Conservation (phyloP, 192 early-diverging fungal genomes). For the Rhizoclosmatium globosum region DNA sequence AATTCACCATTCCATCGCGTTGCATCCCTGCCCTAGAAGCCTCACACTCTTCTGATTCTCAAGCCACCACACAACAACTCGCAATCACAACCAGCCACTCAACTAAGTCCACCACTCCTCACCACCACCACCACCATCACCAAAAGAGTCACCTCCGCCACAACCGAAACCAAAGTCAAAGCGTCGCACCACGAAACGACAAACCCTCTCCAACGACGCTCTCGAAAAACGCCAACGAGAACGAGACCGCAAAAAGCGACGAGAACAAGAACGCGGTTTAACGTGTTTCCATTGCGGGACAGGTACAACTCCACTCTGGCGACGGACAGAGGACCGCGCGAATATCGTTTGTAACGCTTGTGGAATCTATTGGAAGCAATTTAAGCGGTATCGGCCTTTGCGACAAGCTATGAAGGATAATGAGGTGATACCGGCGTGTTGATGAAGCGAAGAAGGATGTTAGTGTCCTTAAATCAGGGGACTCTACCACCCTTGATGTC, state of each 20-base stretch:
- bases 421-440: neutral
- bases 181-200: neutral
- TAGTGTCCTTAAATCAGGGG: no score
- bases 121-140: neutral
- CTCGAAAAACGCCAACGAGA: slow-evolving; percentile 33
- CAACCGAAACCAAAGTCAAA: slow-evolving; percentile 15
- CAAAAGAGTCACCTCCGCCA: neutral
- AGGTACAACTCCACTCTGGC: slow-evolving; percentile 78
- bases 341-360: slow-evolving; percentile 88
- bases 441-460: neutral
- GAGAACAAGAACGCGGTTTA: slow-evolving; percentile 51
- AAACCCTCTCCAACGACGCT: no score
- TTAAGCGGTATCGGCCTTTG: no score
- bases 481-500: neutral
- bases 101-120: neutral
- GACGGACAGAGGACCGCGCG: slow-evolving; percentile 69
- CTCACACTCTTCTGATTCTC: neutral
- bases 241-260: slow-evolving; percentile 47
- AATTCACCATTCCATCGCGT: no score
- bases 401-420: neutral
- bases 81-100: neutral
- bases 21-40: no score
- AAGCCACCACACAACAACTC: neutral
- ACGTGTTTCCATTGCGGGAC: slow-evolving; percentile 77
- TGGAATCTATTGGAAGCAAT: slow-evolving; percentile 48